These are phyloP conservation scores for Candida mattraensis DNA, from an alignment of 805 yeast genomes.

Conservation along the genomic window DNA sequence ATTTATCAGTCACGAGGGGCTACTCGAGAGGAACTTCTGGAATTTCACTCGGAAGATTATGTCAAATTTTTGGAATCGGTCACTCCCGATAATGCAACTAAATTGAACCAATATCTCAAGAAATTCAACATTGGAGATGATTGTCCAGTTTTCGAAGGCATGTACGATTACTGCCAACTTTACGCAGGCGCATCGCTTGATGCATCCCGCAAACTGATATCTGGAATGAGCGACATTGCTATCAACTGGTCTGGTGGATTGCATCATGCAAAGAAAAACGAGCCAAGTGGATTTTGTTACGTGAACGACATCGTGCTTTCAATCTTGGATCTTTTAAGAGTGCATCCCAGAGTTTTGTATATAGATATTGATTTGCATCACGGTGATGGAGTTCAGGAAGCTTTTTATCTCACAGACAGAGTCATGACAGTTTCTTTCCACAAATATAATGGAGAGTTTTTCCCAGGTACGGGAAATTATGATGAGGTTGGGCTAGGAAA, in stretches of 20 bases:
- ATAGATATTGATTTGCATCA: slow-evolving; percentile 95
- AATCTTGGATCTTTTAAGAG: slow-evolving; percentile 77
- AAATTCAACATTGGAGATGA: slow-evolving; percentile 93
- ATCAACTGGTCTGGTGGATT: slow-evolving; percentile 96
- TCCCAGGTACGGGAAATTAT: slow-evolving; percentile 95
- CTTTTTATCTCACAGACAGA: slow-evolving; percentile 90
- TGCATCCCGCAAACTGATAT: slow-evolving; percentile 82
- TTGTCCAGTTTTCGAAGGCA: slow-evolving; percentile 93
- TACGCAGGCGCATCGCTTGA: slow-evolving; percentile 94
- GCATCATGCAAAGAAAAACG: slow-evolving; percentile 93
- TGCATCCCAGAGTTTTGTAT: slow-evolving; percentile 89
- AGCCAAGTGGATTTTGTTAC: slow-evolving; percentile 94
- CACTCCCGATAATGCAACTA: slow-evolving; percentile 69
- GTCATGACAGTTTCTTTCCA: slow-evolving; percentile 97
- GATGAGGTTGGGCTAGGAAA: slow-evolving; percentile 87
- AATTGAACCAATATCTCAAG: slow-evolving; percentile 54
- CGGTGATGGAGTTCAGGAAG: slow-evolving; percentile 98
- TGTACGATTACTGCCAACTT: slow-evolving; percentile 84
- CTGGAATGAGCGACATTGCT: slow-evolving; percentile 90
- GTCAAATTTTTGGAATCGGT: slow-evolving; percentile 71
- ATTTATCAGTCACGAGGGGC: slow-evolving; percentile 82
- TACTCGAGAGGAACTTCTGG: slow-evolving; percentile 70
- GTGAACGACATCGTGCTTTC: slow-evolving; percentile 92
- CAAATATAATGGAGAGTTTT: slow-evolving; percentile 89
- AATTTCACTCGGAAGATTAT: slow-evolving; percentile 88